phyloP scores from a whole-genome alignment of 768 basidiomycete genomes.

The Fomitopsis serialis region DNA sequence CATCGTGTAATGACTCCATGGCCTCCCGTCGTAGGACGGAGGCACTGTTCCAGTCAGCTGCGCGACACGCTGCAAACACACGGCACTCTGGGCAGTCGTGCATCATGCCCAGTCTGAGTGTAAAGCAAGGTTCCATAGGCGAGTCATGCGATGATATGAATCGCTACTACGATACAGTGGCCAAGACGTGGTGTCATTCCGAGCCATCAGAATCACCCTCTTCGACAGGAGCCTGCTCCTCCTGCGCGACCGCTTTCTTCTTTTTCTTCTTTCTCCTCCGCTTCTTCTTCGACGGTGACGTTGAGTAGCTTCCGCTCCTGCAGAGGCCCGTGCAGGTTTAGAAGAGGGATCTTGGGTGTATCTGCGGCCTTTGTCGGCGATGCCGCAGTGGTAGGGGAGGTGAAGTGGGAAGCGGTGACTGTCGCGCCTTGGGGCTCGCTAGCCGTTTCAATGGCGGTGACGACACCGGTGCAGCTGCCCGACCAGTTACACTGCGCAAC shows the following conservation, averaged over 20 bases:
- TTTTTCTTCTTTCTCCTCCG: constrained; percentile 50
- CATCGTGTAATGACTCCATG: background rate
- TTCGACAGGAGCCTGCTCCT: background rate
- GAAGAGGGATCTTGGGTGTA: constrained; percentile 29
- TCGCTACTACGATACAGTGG: too few relatives aligned
- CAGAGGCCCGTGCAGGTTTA: constrained; percentile 53
- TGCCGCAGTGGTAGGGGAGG: constrained; percentile 16
- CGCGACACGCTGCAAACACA: too few relatives aligned
- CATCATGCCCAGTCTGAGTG: too few relatives aligned
- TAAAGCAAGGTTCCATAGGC: too few relatives aligned
- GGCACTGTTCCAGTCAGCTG: too few relatives aligned
- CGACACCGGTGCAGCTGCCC: background rate
- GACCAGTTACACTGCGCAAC: background rate
- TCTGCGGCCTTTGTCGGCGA: background rate
- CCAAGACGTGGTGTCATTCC: background rate
- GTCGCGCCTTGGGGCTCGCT: background rate
- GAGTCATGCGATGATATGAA: too few relatives aligned
- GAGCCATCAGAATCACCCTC: constrained; percentile 2
- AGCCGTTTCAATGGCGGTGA: background rate
- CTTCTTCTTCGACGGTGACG: constrained; percentile 42
- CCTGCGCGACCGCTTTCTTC: constrained; percentile 12
- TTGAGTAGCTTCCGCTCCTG: constrained; percentile 13
- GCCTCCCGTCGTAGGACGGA: background rate
- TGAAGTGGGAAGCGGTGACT: background rate
- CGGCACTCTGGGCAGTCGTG: too few relatives aligned